Evolutionary conservation across 768 basidiomycete genomes (phyloP).

Genomic region (Hemileccinum impolitum): DNA sequence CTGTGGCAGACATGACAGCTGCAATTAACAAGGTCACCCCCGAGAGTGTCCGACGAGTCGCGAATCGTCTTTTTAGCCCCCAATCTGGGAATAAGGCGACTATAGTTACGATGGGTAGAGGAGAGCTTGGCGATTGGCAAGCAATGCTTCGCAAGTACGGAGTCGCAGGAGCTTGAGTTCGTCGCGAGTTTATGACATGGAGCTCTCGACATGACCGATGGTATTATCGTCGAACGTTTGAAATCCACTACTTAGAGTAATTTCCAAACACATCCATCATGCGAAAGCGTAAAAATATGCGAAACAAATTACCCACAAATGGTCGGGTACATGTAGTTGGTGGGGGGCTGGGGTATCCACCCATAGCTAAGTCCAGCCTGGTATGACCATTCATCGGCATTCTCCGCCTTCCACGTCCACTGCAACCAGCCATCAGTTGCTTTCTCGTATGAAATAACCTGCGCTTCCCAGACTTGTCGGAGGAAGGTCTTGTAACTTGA

Average conservation of each 20-base stretch:
- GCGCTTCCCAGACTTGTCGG: constrained; percentile 81
- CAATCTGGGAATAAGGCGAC: constrained; percentile 65
- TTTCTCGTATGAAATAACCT: constrained; percentile 68
- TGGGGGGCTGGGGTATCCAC: constrained; percentile 75
- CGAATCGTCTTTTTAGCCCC: constrained; percentile 68
- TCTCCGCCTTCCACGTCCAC: constrained; percentile 85
- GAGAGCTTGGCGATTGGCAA: constrained; percentile 69
- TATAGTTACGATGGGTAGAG: constrained; percentile 78
- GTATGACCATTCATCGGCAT: constrained; percentile 88
- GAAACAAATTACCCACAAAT: constrained; percentile 48
- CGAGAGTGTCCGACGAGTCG: constrained; percentile 71
- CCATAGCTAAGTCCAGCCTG: constrained; percentile 74
- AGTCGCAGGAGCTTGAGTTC: constrained; percentile 37
- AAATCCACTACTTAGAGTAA: background rate
- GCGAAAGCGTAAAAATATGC: background rate
- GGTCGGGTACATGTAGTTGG: constrained; percentile 49
- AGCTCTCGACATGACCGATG: background rate
- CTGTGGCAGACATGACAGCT: constrained; percentile 86
- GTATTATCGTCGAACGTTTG: background rate
- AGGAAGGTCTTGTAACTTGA: constrained; percentile 78
- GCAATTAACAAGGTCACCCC: constrained; percentile 76
- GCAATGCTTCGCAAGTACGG: constrained; percentile 68
- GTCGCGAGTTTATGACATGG: background rate
- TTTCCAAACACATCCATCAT: background rate
- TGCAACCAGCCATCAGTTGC: constrained; percentile 68